Percentiles rank a stretch among this genome's conserved stretches.
phyloP scores from a whole-genome alignment of 129 eudicot genomes.

The Helichrysum umbraculigerum region DNA sequence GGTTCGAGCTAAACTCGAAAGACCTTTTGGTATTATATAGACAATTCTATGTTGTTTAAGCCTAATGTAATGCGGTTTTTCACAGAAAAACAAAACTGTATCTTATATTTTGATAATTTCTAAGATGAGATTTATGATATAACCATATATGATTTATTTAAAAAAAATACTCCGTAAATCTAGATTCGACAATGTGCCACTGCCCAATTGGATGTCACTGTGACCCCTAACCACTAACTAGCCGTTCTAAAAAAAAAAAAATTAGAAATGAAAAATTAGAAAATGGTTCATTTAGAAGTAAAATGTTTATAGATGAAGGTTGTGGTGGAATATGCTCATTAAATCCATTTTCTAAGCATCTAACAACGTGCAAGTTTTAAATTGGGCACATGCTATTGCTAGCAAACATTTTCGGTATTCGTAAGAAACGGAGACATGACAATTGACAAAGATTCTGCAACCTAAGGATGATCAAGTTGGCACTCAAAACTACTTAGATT shows the following conservation, averaged over 20 bases:
- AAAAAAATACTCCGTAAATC: too few species aligned
- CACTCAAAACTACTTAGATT: not conserved
- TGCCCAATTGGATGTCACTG: too few species aligned
- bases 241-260: too few species aligned
- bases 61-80: too few species aligned
- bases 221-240: too few species aligned
- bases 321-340: slow-evolving; percentile 33
- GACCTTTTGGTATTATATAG: too few species aligned
- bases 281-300: not conserved
- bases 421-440: not conserved
- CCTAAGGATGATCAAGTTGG: not conserved
- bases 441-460: not conserved
- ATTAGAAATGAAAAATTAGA: not conserved
- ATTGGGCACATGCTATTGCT: slow-evolving; percentile 24
- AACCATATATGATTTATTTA: not conserved
- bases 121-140: too few species aligned
- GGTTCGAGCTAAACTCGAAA: too few species aligned
- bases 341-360: slow-evolving; percentile 34
- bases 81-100: too few species aligned
- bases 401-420: not conserved
- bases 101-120: too few species aligned
- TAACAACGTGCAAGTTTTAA: slow-evolving; percentile 40
- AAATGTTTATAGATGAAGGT: not conserved
- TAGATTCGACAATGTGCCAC: not conserved
- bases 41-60: too few species aligned